Conservation (phyloP, 2,329 filamentous ascomycete species). For the Diaporthe citrichinensis region DNA sequence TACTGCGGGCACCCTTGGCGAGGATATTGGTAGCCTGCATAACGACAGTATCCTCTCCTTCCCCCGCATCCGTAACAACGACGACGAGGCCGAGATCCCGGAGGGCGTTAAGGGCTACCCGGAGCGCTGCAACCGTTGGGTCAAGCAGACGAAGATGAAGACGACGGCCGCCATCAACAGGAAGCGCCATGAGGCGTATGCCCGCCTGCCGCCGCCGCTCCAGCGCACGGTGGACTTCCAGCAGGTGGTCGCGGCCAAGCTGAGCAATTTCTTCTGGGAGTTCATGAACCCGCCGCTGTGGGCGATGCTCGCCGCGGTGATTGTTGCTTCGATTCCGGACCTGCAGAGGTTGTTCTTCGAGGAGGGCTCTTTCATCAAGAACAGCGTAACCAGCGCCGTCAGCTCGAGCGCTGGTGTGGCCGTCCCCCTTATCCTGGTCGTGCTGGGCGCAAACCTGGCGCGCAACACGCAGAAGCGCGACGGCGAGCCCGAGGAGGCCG, state of each 20-base stretch:
- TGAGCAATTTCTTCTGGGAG: slow-evolving; percentile 81
- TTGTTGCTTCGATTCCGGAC: slow-evolving; percentile 88
- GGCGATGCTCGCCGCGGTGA: slow-evolving; percentile 93
- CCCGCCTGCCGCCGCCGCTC: slow-evolving; percentile 58
- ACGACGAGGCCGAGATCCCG: slow-evolving; percentile 57
- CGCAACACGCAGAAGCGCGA: slow-evolving; percentile 86
- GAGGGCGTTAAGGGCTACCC: slow-evolving; percentile 58
- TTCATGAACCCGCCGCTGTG: slow-evolving; percentile 99
- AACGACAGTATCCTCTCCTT: slow-evolving; percentile 73
- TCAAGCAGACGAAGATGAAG: slow-evolving; percentile 48
- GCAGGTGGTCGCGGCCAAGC: slow-evolving; percentile 55
- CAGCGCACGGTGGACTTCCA: slow-evolving; percentile 53
- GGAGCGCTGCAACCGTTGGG: slow-evolving; percentile 52
- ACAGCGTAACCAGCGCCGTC: slow-evolving; percentile 91
- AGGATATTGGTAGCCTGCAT: slow-evolving; percentile 46
- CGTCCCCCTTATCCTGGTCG: slow-evolving; percentile 94
- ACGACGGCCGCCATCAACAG: slow-evolving; percentile 33
- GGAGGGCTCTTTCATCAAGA: slow-evolving; percentile 89
- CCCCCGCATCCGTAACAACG: slow-evolving; percentile 64
- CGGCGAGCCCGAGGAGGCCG: slow-evolving; percentile 78
- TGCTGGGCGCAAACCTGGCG: slow-evolving; percentile 93
- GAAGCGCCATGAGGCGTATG: slow-evolving; percentile 48
- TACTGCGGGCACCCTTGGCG: slow-evolving; percentile 36
- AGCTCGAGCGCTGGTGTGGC: slow-evolving; percentile 89
- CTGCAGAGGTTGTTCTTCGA: slow-evolving; percentile 91